Evolutionary conservation across 2,329 filamentous ascomycete genomes (phyloP).

Genomic region (Talaromyces sp.): DNA sequence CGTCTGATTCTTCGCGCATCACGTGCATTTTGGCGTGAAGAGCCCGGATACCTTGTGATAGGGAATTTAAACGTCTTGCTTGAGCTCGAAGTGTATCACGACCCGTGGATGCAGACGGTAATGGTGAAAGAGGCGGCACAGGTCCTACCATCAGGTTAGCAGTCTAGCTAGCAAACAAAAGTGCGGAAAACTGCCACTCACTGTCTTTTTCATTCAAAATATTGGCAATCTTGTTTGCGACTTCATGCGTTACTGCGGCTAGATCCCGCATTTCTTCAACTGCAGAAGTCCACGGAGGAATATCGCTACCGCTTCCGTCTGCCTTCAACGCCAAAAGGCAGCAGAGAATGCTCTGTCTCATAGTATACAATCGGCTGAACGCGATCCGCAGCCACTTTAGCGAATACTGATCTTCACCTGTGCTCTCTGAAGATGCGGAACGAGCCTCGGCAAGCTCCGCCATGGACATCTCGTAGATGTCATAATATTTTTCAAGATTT

Average conservation of each 20-base stretch:
- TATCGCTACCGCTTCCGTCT: conserved; percentile 69
- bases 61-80: conserved; percentile 77
- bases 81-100: conserved; percentile 81
- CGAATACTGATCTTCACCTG: conserved; percentile 72
- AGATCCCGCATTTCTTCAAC: conserved; percentile 68
- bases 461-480: conserved; percentile 75
- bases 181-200: conserved; percentile 38
- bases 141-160: conserved; percentile 25
- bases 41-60: conserved; percentile 85
- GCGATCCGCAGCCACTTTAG: conserved; percentile 74
- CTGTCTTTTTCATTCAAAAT: conserved; percentile 76
- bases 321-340: conserved; percentile 84
- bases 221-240: conserved; percentile 60
- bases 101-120: conserved; percentile 59
- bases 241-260: conserved; percentile 56
- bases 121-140: conserved; percentile 48
- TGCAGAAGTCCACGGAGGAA: conserved; percentile 70
- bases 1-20: conserved; percentile 81
- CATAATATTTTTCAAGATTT: conserved; percentile 86
- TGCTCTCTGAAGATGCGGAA: conserved; percentile 57
- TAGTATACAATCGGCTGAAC: conserved; percentile 71
- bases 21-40: conserved; percentile 93
- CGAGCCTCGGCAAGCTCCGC: conserved; percentile 68
- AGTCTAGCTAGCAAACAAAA: conserved; percentile 9
- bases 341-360: conserved; percentile 81